Percentiles rank a stretch among this genome's conserved stretches.
Conservation (phyloP, 768 basidiomycete species). For the Termitomyces sp. region DNA sequence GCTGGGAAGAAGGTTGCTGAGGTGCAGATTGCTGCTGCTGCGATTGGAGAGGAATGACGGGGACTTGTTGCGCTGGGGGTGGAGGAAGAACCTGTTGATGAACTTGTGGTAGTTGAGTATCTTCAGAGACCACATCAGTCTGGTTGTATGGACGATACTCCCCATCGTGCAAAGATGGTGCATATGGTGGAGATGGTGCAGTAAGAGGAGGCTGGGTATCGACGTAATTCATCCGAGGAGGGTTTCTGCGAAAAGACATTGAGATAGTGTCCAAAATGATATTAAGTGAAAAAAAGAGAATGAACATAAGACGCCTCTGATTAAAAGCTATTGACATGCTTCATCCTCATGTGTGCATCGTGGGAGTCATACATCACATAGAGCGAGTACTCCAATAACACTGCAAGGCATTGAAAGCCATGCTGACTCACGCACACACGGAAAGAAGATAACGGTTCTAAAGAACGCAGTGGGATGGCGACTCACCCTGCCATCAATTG, state of each 20-base stretch:
- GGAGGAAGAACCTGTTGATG: conserved; percentile 21
- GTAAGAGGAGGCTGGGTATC: conserved; percentile 37
- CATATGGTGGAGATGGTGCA: conserved; percentile 45
- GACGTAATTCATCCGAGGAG: conserved; percentile 44
- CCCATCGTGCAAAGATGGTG: conserved; percentile 32
- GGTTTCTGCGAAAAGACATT: conserved; percentile 28
- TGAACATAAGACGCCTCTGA: neutral
- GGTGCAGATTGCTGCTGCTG: conserved; percentile 18
- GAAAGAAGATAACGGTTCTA: neutral
- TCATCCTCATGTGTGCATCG: conserved; percentile 3
- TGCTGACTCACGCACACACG: neutral
- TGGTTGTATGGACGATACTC: conserved; percentile 42
- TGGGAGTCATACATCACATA: neutral
- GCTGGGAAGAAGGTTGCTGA: conserved; percentile 22
- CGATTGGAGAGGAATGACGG: conserved; percentile 28
- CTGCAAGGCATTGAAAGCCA: neutral
- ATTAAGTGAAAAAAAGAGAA: neutral
- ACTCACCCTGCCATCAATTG: conserved; percentile 80
- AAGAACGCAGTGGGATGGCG: conserved; percentile 4
- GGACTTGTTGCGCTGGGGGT: conserved; percentile 24
- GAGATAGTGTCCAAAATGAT: conserved; percentile 9
- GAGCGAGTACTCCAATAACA: neutral
- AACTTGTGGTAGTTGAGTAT: conserved; percentile 30
- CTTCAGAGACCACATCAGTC: conserved; percentile 36
- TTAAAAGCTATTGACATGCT: neutral